A percentile compares a stretch with the other conserved stretches of the same genome.
Conservation (phyloP, 352 stramenopile genomes). For the Phytophthora sp. region DNA sequence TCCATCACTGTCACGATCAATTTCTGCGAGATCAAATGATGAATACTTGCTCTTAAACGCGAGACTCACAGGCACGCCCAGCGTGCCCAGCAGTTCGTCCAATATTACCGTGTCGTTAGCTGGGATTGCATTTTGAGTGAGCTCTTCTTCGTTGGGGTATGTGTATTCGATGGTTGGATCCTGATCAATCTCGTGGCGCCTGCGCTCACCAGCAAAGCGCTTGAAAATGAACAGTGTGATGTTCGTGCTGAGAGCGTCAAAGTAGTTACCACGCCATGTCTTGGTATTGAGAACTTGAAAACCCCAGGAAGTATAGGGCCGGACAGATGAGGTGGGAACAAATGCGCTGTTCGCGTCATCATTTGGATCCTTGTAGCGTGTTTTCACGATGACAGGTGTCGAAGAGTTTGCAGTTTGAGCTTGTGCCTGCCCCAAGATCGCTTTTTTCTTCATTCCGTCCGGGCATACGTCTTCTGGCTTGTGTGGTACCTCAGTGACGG, state of each 20-base stretch:
- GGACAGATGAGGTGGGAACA: slow-evolving; percentile 81
- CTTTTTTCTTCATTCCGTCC: slow-evolving; percentile 59
- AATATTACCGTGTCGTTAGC: slow-evolving; percentile 65
- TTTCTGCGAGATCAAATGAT: slow-evolving; percentile 71
- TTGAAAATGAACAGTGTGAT: slow-evolving; percentile 89
- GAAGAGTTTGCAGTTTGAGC: slow-evolving; percentile 31
- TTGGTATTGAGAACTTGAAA: slow-evolving; percentile 90
- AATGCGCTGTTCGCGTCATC: slow-evolving; percentile 92
- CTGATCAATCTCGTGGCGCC: slow-evolving; percentile 50
- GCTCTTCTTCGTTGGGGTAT: slow-evolving; percentile 68
- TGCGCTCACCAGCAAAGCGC: slow-evolving; percentile 59
- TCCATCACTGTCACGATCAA: slow-evolving; percentile 66
- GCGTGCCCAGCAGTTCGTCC: slow-evolving; percentile 62
- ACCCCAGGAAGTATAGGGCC: slow-evolving; percentile 73
- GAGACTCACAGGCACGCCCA: slow-evolving; percentile 67
- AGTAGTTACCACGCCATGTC: slow-evolving; percentile 95
- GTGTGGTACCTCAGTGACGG: slow-evolving; percentile 46
- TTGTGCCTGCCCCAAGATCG: slow-evolving; percentile 75
- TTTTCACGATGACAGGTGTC: slow-evolving; percentile 57
- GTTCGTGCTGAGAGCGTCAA: slow-evolving; percentile 92
- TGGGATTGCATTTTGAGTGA: slow-evolving; percentile 41
- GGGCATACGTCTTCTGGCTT: slow-evolving; percentile 46
- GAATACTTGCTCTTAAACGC: slow-evolving; percentile 72
- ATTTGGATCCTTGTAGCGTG: slow-evolving; percentile 93
- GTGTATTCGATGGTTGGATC: slow-evolving; percentile 41